Conservation (phyloP, 1,139 yeast genomes). For the Blastobotrys arbuscula region DNA sequence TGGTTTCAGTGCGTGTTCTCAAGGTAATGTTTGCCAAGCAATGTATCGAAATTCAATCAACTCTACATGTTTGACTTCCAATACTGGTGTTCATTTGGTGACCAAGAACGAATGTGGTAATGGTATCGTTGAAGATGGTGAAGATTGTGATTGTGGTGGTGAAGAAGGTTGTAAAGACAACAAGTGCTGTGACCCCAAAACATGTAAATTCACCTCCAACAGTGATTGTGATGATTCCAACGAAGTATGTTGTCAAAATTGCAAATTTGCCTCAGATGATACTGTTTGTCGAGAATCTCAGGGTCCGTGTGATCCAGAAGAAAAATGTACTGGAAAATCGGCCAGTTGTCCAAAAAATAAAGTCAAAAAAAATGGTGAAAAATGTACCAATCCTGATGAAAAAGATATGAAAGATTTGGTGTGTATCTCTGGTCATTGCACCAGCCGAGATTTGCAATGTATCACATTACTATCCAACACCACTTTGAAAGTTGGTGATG, state of each 20-base stretch:
- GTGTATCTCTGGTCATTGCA: conserved; percentile 38
- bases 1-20: conserved; percentile 34
- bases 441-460: conserved; percentile 36
- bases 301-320: conserved; percentile 37
- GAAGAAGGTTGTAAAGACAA: conserved; percentile 33
- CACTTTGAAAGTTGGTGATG: conserved; percentile 25
- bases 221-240: conserved; percentile 37
- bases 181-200: conserved; percentile 36
- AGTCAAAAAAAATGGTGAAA: conserved; percentile 29
- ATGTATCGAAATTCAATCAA: conserved; percentile 31
- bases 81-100: conserved; percentile 32
- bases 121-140: conserved; percentile 40
- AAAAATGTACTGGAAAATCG: conserved; percentile 35
- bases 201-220: conserved; percentile 33
- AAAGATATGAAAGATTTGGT: conserved; percentile 20
- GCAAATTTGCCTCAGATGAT: conserved; percentile 31
- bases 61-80: conserved; percentile 33
- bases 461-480: conserved; percentile 29
- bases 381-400: conserved; percentile 24
- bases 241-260: conserved; percentile 34
- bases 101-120: conserved; percentile 37
- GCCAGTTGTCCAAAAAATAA: conserved; percentile 34
- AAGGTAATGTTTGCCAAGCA: conserved; percentile 36
- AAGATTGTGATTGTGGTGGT: conserved; percentile 40
- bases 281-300: conserved; percentile 33